Evolutionary conservation across 139 green algal species (phyloP).

Genomic region (Nannochloris sp.): DNA sequence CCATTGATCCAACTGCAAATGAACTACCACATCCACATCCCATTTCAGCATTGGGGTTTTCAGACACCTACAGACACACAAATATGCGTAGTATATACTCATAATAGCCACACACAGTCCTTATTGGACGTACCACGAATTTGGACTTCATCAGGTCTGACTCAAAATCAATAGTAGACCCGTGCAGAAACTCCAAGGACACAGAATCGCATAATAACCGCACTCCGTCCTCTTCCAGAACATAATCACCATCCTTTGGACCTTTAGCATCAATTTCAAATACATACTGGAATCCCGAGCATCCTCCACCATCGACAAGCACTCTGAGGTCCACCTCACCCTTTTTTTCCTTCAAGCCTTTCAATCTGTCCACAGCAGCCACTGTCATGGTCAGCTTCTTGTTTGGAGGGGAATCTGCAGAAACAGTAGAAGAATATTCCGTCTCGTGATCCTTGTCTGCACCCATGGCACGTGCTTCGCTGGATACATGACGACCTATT

Average conservation of each 20-base stretch:
- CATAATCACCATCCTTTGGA: constrained; percentile 20
- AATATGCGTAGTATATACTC: background rate
- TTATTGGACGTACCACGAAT: constrained; percentile 54
- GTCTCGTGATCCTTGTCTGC: background rate
- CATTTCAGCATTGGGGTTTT: constrained; percentile 71
- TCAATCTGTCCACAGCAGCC: constrained; percentile 33
- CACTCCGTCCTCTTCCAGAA: constrained; percentile 67
- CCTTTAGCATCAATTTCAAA: constrained; percentile 61
- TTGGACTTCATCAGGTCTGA: constrained; percentile 76
- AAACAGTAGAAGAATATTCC: background rate
- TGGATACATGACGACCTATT: no score
- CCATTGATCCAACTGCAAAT: constrained; percentile 56
- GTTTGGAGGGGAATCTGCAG: background rate
- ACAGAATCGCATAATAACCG: constrained; percentile 73
- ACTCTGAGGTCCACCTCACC: constrained; percentile 49
- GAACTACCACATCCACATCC: constrained; percentile 74
- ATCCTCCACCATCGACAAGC: constrained; percentile 83
- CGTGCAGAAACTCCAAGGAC: constrained; percentile 76
- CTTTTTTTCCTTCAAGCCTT: constrained; percentile 34
- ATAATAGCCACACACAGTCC: constrained; percentile 3
- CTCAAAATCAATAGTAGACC: constrained; percentile 71
- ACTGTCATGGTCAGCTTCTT: constrained; percentile 10
- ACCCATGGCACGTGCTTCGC: no score
- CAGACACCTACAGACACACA: constrained; percentile 31
- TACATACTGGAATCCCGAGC: constrained; percentile 89